Evolutionary conservation across 2,329 filamentous ascomycete species (phyloP).

Genomic region (Aspergillaceae sp.): DNA sequence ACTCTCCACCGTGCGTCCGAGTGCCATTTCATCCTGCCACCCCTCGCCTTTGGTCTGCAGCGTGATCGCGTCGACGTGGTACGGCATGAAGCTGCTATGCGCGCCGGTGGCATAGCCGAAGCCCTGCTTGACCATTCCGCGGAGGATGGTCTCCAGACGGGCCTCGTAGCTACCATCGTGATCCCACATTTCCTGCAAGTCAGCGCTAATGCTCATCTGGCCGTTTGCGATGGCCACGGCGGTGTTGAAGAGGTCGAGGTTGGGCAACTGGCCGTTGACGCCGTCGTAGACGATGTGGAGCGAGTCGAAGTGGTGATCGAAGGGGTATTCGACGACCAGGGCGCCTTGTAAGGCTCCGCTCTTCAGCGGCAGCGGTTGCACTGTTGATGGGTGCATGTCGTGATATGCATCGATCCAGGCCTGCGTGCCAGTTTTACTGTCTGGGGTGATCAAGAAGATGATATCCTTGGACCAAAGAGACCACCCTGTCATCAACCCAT

Average conservation of each 20-base stretch:
- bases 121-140: slow-evolving; percentile 87
- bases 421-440: slow-evolving; percentile 82
- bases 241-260: slow-evolving; percentile 92
- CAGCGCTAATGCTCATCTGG: slow-evolving; percentile 82
- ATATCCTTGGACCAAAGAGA: slow-evolving; percentile 99
- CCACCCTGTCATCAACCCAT: slow-evolving; percentile 53
- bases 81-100: slow-evolving; percentile 93
- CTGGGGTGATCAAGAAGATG: slow-evolving; percentile 78
- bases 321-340: slow-evolving; percentile 86
- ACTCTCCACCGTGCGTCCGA: slow-evolving; percentile 82
- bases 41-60: slow-evolving; percentile 82
- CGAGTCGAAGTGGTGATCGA: slow-evolving; percentile 73
- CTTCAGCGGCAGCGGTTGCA: slow-evolving; percentile 76
- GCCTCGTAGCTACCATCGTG: slow-evolving; percentile 71
- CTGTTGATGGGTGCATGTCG: slow-evolving; percentile 65
- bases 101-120: slow-evolving; percentile 81
- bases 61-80: slow-evolving; percentile 93
- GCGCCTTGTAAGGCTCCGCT: slow-evolving; percentile 89
- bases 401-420: slow-evolving; percentile 98
- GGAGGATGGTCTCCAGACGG: slow-evolving; percentile 76
- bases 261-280: slow-evolving; percentile 88
- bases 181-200: slow-evolving; percentile 75
- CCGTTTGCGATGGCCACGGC: slow-evolving; percentile 77
- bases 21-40: slow-evolving; percentile 96
- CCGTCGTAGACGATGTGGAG: slow-evolving; percentile 92